phyloP scores from a whole-genome alignment of 208 protist species.

The Trichomonas gallinae region DNA sequence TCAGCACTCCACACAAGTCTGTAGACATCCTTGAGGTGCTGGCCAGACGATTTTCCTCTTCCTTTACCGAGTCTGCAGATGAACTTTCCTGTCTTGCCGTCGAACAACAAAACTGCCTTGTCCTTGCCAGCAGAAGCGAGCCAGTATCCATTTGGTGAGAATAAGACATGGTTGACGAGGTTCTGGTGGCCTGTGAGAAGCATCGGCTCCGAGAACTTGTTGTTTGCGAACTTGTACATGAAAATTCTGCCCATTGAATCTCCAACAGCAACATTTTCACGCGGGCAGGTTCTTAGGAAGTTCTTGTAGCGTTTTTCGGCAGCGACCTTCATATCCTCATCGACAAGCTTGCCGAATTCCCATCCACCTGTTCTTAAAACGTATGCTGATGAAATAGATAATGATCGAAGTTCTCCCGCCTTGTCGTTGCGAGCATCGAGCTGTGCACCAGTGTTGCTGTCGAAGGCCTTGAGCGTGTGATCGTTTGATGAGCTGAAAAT shows the following conservation, averaged over 20 bases:
- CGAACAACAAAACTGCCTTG: conserved; percentile 3
- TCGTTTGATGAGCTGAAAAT: background rate
- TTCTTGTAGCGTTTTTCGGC: background rate
- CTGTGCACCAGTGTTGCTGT: background rate
- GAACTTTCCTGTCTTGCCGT: conserved; percentile 16
- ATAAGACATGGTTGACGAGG: background rate
- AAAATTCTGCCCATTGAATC: background rate
- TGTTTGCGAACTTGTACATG: background rate
- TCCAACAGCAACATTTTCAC: background rate
- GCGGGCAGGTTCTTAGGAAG: background rate
- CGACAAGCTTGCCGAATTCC: background rate
- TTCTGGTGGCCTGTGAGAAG: background rate
- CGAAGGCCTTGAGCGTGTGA: background rate
- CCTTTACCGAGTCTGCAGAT: conserved; percentile 3
- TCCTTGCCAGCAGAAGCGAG: background rate
- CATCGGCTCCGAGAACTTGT: background rate
- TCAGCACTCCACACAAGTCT: background rate
- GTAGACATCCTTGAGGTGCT: background rate
- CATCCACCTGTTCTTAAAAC: background rate
- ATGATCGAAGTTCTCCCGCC: background rate
- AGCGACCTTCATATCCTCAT: background rate
- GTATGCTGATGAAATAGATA: background rate
- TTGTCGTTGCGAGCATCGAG: background rate
- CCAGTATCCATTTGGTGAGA: conserved; percentile 4
- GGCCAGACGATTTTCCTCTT: background rate